phyloP scores from a whole-genome alignment of 345 rosid species.

The Aquilaria malaccensis region DNA sequence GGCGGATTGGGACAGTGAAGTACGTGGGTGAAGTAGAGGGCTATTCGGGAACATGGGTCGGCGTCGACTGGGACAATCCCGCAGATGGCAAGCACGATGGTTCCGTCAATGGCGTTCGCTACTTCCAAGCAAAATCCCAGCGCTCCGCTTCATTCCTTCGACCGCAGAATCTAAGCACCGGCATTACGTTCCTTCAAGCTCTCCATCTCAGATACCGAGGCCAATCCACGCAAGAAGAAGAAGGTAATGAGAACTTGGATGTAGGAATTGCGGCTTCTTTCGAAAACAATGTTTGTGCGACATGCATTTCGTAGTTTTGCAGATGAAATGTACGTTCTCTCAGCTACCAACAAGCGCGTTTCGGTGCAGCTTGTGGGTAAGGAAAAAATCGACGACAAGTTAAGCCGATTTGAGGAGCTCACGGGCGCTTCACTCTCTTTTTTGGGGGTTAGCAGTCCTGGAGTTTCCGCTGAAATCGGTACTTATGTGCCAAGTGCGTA shows the following conservation, averaged over 20 bases:
- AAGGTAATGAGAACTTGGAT: conserved; percentile 33
- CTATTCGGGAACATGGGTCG: conserved; percentile 63
- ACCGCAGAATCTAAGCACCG: conserved; percentile 49
- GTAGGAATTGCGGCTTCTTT: neutral
- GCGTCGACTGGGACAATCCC: conserved; percentile 80
- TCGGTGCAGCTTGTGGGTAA: conserved; percentile 73
- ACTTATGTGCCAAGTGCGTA: conserved; percentile 54
- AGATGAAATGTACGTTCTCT: conserved; percentile 97
- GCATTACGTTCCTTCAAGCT: conserved; percentile 63
- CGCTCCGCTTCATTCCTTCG: conserved; percentile 74
- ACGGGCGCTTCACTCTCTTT: conserved; percentile 57
- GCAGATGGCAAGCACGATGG: conserved; percentile 82
- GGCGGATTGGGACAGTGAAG: conserved; percentile 66
- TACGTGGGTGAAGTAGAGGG: conserved; percentile 65
- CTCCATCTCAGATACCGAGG: conserved; percentile 59
- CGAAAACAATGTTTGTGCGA: too few relatives aligned
- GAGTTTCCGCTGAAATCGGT: conserved; percentile 39
- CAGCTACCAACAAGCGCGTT: conserved; percentile 67
- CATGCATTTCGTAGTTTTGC: conserved; percentile 15
- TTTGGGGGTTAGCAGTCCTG: conserved; percentile 72
- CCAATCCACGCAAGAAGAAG: conserved; percentile 61
- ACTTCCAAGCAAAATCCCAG: conserved; percentile 51
- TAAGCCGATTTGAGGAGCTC: conserved; percentile 72
- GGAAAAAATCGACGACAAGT: conserved; percentile 69
- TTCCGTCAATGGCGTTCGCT: conserved; percentile 59